Base-by-base conservation (phyloP, 176 grass and related monocot genomes). In the Avena sativa region DNA sequence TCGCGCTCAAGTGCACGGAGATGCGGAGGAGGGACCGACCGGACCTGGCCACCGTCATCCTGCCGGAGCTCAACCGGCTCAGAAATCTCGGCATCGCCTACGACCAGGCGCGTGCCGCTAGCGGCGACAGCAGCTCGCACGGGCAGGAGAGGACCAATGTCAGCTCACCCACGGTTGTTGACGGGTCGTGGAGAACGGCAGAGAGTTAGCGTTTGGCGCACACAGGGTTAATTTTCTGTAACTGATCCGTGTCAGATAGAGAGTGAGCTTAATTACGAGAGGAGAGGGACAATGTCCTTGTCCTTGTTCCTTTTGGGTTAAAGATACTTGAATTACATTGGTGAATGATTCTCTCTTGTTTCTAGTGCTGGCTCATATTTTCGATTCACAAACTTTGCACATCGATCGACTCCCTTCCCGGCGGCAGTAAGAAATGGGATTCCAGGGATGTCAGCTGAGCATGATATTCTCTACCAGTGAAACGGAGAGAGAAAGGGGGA, bases 21-120 rank as follows among this genome's bases (percentile, higher is more conserved):
- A 74, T 98, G 89, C 92, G 92, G 38, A 85, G 90, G 73, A 89
- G 85, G 87, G 97, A 96, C 80, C 71, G 94, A 0, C 97, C 92
- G 2, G 94, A 94, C 59, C 97, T 98, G n/a, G 90, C 66, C 50
- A 98, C 88, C 17, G 92, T 98, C 52, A 76, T 98, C 4, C 83
- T 96, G 76, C 97, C 97, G 60, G 94, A 92, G 92, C 89, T 94
- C 83, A 98, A 98, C 80, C 63, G 90, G 30, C 84, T 98, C n/a
- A 96, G 94, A 83, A 98, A 98, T 83, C 92, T 96, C 25, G 92
- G 94, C 34, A 79, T 90, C 75, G 88, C 85, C 14, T 93, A 96
- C 67, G 90, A 96, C 66, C 92, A 94, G 19, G 46, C 43, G 0
- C 32, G 82, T 36, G 16, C 12, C 64, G 16, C 48, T 30, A 14